Conservation (phyloP, 495 filamentous ascomycete genomes). For the Schizothecium vesticola region DNA sequence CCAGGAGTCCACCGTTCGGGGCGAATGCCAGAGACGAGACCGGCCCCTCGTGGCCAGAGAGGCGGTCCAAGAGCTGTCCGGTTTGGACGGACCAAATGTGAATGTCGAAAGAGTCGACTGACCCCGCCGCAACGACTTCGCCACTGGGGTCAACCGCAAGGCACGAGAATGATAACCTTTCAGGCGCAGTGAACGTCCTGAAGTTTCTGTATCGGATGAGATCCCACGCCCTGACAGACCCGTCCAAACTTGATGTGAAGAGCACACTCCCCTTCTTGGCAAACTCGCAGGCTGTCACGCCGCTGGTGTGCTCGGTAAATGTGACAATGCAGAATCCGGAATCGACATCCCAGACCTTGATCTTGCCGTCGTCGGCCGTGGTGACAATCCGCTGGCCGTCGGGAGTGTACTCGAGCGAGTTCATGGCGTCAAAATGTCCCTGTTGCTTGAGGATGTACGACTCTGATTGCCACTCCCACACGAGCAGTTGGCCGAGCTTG, state of each 20-base stretch:
- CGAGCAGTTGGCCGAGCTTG: conserved; percentile 85
- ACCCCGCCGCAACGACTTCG: conserved; percentile 92
- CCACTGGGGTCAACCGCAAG: conserved; percentile 95
- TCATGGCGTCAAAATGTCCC: conserved; percentile 96
- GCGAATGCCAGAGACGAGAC: conserved; percentile 83
- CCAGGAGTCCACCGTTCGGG: conserved; percentile 72
- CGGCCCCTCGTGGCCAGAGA: conserved; percentile 91
- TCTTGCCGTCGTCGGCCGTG: conserved; percentile 89
- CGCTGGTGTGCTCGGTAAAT: conserved; percentile 93
- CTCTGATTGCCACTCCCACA: conserved; percentile 99
- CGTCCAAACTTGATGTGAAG: conserved; percentile 91
- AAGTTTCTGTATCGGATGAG: conserved; percentile 95
- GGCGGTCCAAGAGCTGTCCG: conserved; percentile 84
- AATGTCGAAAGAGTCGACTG: conserved; percentile 91
- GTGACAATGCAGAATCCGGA: conserved; percentile 97
- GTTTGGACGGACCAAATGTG: conserved; percentile 99
- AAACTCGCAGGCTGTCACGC: conserved; percentile 93
- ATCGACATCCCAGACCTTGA: conserved; percentile 95
- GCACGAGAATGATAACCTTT: conserved; percentile 83
- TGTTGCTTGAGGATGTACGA: conserved; percentile 99
- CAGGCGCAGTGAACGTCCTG: conserved; percentile 90
- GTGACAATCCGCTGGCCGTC: conserved; percentile 92
- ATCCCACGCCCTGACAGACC: conserved; percentile 93
- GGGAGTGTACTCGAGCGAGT: conserved; percentile 84
- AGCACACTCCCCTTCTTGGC: conserved; percentile 89